These are phyloP conservation scores for Neurospora sp. DNA, from an alignment of 495 filamentous ascomycete genomes.

Conservation along the genomic window DNA sequence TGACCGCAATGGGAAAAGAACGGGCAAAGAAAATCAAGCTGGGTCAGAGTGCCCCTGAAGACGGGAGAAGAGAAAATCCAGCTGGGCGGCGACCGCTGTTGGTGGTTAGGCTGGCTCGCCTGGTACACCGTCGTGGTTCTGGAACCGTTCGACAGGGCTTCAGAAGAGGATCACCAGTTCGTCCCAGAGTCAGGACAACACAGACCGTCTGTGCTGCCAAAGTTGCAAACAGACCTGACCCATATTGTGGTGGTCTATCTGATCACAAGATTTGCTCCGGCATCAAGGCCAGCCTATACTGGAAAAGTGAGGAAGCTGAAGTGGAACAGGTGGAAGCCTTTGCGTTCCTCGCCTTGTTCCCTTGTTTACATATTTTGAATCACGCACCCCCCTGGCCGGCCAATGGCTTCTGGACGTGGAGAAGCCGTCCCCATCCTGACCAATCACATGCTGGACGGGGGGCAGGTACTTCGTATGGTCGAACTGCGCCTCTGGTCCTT, in stretches of 20 bases:
- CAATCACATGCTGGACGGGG: conserved; percentile 20
- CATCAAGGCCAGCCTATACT: background rate
- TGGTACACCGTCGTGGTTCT: background rate
- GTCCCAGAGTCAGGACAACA: background rate
- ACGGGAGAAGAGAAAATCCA: background rate
- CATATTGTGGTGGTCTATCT: background rate
- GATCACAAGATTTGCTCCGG: background rate
- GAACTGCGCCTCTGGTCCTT: background rate
- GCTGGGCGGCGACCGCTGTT: background rate
- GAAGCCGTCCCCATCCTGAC: conserved; percentile 3
- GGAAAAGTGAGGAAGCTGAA: background rate
- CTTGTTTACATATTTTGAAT: conserved; percentile 17
- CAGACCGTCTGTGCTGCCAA: background rate
- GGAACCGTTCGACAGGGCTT: background rate
- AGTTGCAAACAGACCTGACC: background rate
- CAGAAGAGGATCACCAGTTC: background rate
- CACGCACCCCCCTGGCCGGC: conserved; percentile 7
- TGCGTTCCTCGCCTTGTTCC: conserved; percentile 22
- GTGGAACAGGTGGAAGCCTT: background rate
- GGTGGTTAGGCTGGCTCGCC: background rate
- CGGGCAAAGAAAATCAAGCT: background rate
- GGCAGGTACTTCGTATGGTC: conserved; percentile 4
- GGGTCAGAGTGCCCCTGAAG: background rate
- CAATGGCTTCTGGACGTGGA: conserved; percentile 12
- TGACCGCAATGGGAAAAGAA: background rate